Evolutionary conservation across 306 rosid species (phyloP).

Genomic region (Trichosanthes cucumerina): DNA sequence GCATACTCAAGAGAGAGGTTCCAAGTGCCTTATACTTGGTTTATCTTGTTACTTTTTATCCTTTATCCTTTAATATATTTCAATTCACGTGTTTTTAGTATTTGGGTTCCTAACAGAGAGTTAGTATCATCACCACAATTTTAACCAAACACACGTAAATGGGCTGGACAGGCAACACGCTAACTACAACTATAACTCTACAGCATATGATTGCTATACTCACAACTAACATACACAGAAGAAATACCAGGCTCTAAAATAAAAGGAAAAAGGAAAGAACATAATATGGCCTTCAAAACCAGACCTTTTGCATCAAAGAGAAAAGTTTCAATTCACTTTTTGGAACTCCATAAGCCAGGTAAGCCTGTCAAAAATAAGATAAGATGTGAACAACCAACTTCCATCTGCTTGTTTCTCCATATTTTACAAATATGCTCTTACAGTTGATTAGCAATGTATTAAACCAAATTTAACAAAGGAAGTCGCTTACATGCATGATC

Average conservation of each 20-base stretch:
- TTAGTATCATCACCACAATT: neutral
- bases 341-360: constrained; percentile 77
- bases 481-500: constrained; percentile 58
- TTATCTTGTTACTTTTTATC: too few species aligned
- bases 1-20: too few species aligned
- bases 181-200: neutral
- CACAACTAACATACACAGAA: neutral
- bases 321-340: constrained; percentile 65
- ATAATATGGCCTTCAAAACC: constrained; percentile 9
- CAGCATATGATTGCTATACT: neutral
- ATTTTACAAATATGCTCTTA: neutral
- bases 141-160: neutral
- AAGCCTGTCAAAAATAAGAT: constrained; percentile 38
- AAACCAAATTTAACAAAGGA: neutral
- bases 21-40: too few species aligned
- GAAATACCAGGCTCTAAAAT: neutral
- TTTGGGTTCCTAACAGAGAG: too few species aligned
- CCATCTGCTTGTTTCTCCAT: neutral
- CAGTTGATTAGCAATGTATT: neutral
- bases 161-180: neutral
- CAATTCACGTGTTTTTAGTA: too few species aligned
- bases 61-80: too few species aligned
- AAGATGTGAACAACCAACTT: neutral
- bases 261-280: neutral
- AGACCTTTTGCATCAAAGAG: constrained; percentile 71